These are phyloP conservation scores for Leersia perrieri DNA, from an alignment of 176 grass and related monocot species.

Conservation along the genomic window DNA sequence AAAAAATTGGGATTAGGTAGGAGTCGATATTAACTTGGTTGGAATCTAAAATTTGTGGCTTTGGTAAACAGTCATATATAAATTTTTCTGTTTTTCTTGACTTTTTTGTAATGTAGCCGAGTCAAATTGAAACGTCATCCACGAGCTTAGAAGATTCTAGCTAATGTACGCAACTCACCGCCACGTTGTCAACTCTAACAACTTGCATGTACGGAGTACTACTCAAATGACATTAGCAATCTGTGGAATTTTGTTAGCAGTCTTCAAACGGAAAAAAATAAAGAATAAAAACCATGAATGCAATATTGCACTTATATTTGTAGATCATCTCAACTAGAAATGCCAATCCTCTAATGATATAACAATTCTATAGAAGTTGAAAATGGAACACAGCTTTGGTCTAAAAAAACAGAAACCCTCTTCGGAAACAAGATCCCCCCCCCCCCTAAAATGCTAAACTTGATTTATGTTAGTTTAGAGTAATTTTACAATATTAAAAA, in stretches of 20 bases:
- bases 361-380: background rate
- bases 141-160: background rate
- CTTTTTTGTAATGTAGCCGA: background rate
- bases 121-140: background rate
- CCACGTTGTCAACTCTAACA: too few species aligned
- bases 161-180: background rate
- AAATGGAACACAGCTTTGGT: background rate
- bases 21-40: background rate
- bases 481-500: too few species aligned
- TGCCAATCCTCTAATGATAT: background rate
- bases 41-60: too few species aligned
- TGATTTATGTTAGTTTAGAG: too few species aligned
- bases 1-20: too few species aligned
- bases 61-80: background rate
- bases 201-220: too few species aligned
- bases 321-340: background rate
- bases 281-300: background rate
- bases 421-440: background rate
- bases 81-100: background rate
- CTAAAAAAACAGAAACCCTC: background rate
- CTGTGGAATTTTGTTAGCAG: background rate
- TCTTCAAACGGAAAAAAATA: too few species aligned
- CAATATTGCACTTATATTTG: background rate
- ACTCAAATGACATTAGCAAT: background rate
- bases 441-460: background rate